These are phyloP conservation scores for Metschnikowia proteae DNA, from an alignment of 805 yeast genomes.

Conservation along the genomic window DNA sequence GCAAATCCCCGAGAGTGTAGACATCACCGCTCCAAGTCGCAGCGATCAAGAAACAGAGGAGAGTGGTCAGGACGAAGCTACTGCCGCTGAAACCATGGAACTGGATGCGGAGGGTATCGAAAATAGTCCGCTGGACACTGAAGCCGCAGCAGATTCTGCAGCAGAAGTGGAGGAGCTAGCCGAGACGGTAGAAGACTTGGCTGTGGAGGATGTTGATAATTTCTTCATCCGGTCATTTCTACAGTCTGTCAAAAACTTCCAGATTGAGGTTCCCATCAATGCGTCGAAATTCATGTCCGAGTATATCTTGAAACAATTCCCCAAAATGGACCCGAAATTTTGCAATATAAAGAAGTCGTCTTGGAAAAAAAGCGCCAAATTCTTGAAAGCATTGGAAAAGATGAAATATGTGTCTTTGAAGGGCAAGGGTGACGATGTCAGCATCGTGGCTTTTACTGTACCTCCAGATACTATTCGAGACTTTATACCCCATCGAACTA, in stretches of 20 bases:
- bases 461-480: slow-evolving; percentile 41
- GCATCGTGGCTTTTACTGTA: slow-evolving; percentile 31
- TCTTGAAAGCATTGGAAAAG: slow-evolving; percentile 83
- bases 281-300: slow-evolving; percentile 74
- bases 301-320: slow-evolving; percentile 68
- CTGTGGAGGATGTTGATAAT: slow-evolving; percentile 65
- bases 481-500: slow-evolving; percentile 60
- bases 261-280: slow-evolving; percentile 59
- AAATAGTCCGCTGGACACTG: background rate
- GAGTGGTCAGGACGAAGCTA: background rate
- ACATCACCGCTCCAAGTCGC: slow-evolving; percentile 2
- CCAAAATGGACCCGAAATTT: slow-evolving; percentile 51
- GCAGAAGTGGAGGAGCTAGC: slow-evolving; percentile 21
- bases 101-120: background rate
- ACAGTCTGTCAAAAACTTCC: slow-evolving; percentile 60
- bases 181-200: slow-evolving; percentile 38
- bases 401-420: slow-evolving; percentile 61
- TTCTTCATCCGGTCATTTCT: slow-evolving; percentile 68
- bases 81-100: background rate
- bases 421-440: slow-evolving; percentile 82
- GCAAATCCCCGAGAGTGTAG: slow-evolving; percentile 25
- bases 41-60: background rate
- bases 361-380: slow-evolving; percentile 87
- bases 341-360: slow-evolving; percentile 73
- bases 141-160: background rate